A percentile compares a stretch with the other conserved stretches of the same genome.
Evolutionary conservation across 345 rosid species (phyloP).

Genomic region (Brassica carinata): DNA sequence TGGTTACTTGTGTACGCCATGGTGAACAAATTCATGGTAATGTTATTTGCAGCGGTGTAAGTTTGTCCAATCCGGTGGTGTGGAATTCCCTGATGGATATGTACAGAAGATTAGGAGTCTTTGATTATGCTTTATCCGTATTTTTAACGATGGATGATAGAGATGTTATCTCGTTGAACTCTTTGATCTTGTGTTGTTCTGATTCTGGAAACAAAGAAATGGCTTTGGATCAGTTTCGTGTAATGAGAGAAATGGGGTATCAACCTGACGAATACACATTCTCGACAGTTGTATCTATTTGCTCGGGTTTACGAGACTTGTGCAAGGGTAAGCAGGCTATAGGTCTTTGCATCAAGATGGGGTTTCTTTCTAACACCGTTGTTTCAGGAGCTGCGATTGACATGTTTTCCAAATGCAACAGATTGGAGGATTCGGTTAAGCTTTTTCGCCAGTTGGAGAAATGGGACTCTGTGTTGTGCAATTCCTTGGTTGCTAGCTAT

Average conservation of each 20-base stretch:
- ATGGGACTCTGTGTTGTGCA: slow-evolving; percentile 58
- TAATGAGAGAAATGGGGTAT: slow-evolving; percentile 53
- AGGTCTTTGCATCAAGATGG: slow-evolving; percentile 62
- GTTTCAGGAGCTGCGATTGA: slow-evolving; percentile 74
- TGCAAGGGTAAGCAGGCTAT: slow-evolving; percentile 71
- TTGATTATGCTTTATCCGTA: slow-evolving; percentile 52
- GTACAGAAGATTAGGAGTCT: slow-evolving; percentile 62
- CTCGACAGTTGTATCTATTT: slow-evolving; percentile 48
- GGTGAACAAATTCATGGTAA: slow-evolving; percentile 67
- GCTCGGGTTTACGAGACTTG: slow-evolving; percentile 54
- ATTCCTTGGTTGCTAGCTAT: slow-evolving; percentile 67
- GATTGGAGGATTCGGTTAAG: slow-evolving; percentile 68
- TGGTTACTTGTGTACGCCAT: slow-evolving; percentile 47
- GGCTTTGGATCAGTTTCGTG: slow-evolving; percentile 51
- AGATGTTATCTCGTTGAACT: slow-evolving; percentile 75
- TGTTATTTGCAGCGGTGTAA: slow-evolving; percentile 50
- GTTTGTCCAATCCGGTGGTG: slow-evolving; percentile 51
- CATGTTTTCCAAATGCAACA: slow-evolving; percentile 79
- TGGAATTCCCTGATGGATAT: slow-evolving; percentile 72
- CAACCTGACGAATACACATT: slow-evolving; percentile 58
- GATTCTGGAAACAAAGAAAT: slow-evolving; percentile 48
- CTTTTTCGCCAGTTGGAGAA: slow-evolving; percentile 50
- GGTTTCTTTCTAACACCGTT: slow-evolving; percentile 63
- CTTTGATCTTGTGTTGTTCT: slow-evolving; percentile 54
- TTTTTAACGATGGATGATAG: slow-evolving; percentile 55